Conservation (phyloP, 768 basidiomycete species). For the Tulasnella sp. region DNA sequence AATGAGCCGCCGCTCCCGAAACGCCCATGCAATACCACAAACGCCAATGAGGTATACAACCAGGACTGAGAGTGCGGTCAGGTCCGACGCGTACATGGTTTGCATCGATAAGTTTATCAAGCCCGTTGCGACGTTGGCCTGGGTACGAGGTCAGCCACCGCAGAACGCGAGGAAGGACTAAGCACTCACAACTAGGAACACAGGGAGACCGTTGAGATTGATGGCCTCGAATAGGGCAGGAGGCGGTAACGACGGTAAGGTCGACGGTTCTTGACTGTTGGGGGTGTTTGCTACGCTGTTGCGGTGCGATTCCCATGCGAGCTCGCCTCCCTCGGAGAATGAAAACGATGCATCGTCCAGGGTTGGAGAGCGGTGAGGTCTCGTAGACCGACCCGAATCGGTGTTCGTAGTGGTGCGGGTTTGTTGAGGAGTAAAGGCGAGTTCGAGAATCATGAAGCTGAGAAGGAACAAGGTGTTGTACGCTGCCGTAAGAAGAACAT, state of each 20-base stretch:
- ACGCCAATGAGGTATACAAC: constrained; percentile 45
- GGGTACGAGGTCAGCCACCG: background rate
- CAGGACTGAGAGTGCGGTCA: constrained; percentile 49
- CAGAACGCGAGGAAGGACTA: background rate
- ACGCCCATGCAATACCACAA: constrained; percentile 51
- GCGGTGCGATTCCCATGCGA: background rate
- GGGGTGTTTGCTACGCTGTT: background rate
- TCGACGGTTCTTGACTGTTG: background rate
- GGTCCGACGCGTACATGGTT: constrained; percentile 65
- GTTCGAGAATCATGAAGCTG: constrained; percentile 66
- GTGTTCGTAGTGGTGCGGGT: background rate
- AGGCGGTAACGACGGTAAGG: constrained; percentile 21
- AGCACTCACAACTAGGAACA: constrained; percentile 63
- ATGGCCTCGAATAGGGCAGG: constrained; percentile 61
- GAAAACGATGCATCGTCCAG: background rate
- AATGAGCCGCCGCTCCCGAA: constrained; percentile 29
- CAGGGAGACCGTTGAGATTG: constrained; percentile 62
- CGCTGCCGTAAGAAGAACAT: constrained; percentile 79
- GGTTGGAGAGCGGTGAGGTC: background rate
- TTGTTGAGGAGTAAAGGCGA: constrained; percentile 42
- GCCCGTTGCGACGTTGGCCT: constrained; percentile 87
- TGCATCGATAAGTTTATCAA: constrained; percentile 62
- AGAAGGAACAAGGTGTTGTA: constrained; percentile 81
- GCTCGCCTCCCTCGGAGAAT: background rate
- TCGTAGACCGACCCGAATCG: background rate